phyloP scores from a whole-genome alignment of 192 early-diverging fungal genomes.

The Gamsiella multidivaricata region DNA sequence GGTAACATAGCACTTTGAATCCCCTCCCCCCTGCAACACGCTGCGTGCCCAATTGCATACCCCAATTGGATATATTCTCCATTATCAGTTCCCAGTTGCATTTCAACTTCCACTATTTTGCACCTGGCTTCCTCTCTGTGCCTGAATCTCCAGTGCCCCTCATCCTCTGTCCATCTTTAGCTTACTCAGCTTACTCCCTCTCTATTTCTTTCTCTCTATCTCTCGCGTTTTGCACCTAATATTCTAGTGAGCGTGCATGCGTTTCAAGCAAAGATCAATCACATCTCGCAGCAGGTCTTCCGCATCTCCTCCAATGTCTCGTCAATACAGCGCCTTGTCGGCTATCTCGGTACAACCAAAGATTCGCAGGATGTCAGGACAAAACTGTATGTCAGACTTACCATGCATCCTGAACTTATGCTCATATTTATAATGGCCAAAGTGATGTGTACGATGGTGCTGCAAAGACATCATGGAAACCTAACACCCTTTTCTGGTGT shows the following conservation, averaged over 20 bases:
- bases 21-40: too few species aligned
- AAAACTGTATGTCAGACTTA: slow-evolving; percentile 66
- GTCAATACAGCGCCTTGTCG: slow-evolving; percentile 82
- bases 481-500: slow-evolving; percentile 1
- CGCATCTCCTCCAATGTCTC: slow-evolving; percentile 88
- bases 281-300: slow-evolving; percentile 87
- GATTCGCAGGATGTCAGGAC: slow-evolving; percentile 85
- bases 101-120: too few species aligned
- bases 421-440: too few species aligned
- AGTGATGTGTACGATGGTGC: too few species aligned
- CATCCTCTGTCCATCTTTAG: too few species aligned
- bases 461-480: too few species aligned
- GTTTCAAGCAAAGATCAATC: slow-evolving; percentile 47
- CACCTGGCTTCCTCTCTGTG: too few species aligned
- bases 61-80: too few species aligned
- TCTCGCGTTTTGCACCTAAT: not conserved
- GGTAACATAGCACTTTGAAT: too few species aligned
- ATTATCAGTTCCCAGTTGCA: too few species aligned
- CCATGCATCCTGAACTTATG: not conserved
- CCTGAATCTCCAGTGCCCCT: too few species aligned
- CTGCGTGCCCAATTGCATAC: too few species aligned
- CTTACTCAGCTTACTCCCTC: not conserved
- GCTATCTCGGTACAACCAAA: slow-evolving; percentile 76
- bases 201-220: not conserved
- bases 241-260: slow-evolving; percentile 16